Evolutionary conservation across 192 early-diverging fungal genomes (phyloP).

Genomic region (Backusella liffmaniae): DNA sequence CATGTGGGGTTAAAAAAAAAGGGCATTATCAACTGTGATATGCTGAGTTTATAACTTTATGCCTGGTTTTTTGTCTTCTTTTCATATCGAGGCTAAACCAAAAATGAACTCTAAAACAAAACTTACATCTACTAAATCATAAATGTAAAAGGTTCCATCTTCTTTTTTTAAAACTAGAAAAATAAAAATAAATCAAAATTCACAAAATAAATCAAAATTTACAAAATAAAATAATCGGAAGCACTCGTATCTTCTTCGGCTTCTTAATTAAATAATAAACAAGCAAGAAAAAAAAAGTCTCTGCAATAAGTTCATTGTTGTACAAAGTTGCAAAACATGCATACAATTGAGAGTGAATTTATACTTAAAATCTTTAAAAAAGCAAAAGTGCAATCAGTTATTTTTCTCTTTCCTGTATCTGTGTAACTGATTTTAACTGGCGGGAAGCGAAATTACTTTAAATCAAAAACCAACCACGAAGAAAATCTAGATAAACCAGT

Average conservation of each 20-base stretch:
- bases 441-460: too few species aligned
- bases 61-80: background rate
- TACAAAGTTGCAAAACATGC: too few species aligned
- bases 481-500: too few species aligned
- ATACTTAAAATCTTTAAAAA: too few species aligned
- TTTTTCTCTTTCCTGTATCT: too few species aligned
- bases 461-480: too few species aligned
- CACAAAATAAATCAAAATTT: background rate
- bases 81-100: background rate
- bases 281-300: background rate
- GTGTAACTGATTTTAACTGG: too few species aligned
- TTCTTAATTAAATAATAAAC: background rate
- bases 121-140: background rate
- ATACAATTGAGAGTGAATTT: too few species aligned
- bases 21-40: background rate
- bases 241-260: background rate
- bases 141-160: background rate
- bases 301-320: too few species aligned
- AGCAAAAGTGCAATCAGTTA: too few species aligned
- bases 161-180: too few species aligned
- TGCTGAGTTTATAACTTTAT: conserved; percentile 1
- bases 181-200: background rate
- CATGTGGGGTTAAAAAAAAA: background rate
- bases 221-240: background rate
- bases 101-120: background rate